These are phyloP conservation scores for Alternaria metachromatica DNA, from an alignment of 2,329 filamentous ascomycete genomes.

Conservation along the genomic window DNA sequence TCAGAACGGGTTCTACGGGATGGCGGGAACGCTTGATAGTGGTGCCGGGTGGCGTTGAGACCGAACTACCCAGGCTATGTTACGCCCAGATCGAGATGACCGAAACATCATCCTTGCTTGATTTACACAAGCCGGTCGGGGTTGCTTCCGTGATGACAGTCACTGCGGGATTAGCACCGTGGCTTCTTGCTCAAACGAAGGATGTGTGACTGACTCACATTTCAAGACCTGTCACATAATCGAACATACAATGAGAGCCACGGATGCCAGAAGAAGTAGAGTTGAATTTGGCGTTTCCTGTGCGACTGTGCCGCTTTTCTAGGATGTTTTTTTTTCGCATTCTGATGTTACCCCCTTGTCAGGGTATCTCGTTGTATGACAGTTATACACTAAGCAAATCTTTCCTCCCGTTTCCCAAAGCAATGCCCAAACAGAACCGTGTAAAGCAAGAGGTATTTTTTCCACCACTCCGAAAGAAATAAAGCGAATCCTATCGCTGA, in stretches of 20 bases:
- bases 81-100: not conserved
- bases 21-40: not conserved
- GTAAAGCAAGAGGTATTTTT: constrained; percentile 30
- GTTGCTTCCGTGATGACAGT: not conserved
- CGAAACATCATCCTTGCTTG: not conserved
- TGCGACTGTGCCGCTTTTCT: constrained; percentile 30
- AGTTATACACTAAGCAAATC: constrained; percentile 30
- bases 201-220: not conserved
- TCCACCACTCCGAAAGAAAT: constrained; percentile 30
- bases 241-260: not conserved
- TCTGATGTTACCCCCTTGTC: constrained; percentile 31
- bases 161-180: not conserved
- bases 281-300: constrained; percentile 12
- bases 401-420: constrained; percentile 23
- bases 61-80: not conserved
- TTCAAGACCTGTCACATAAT: not conserved
- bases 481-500: constrained; percentile 36
- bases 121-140: not conserved
- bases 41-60: not conserved
- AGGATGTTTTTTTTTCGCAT: constrained; percentile 31
- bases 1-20: not conserved
- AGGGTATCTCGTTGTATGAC: constrained; percentile 26
- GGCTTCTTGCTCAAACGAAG: not conserved
- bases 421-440: constrained; percentile 33
- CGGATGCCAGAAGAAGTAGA: not conserved